These are phyloP conservation scores for Thecaphora frezii DNA, from an alignment of 1,284 basidiomycete species.

Conservation along the genomic window DNA sequence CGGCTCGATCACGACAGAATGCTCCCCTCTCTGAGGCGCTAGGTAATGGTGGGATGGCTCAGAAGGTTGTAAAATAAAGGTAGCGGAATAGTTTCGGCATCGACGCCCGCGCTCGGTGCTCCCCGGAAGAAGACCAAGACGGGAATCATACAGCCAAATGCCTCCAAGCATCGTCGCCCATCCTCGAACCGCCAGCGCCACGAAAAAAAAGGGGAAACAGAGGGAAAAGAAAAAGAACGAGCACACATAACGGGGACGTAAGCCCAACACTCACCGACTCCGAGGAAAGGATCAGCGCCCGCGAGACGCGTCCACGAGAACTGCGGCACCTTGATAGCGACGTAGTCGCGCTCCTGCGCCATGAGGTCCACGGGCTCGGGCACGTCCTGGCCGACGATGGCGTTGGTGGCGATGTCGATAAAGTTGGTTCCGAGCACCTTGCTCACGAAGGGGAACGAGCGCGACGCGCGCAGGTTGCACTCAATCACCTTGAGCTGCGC, in stretches of 20 bases:
- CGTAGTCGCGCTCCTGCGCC: constrained; percentile 86
- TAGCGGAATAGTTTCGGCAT: constrained; percentile 17
- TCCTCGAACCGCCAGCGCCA: neutral
- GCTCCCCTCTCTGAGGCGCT: too few relatives aligned
- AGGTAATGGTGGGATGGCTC: neutral
- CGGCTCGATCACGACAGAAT: too few relatives aligned
- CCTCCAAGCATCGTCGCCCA: constrained; percentile 15
- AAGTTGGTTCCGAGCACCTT: constrained; percentile 97
- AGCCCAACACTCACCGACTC: constrained; percentile 72
- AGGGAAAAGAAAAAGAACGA: too few relatives aligned
- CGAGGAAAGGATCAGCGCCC: constrained; percentile 94
- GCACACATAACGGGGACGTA: too few relatives aligned
- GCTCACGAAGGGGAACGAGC: constrained; percentile 98
- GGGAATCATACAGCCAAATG: constrained; percentile 13
- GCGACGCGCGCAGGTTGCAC: constrained; percentile 94
- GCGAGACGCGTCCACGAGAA: constrained; percentile 95
- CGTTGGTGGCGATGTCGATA: constrained; percentile 88
- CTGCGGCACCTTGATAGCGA: constrained; percentile 95
- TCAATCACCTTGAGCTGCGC: constrained; percentile 93
- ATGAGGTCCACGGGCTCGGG: constrained; percentile 93
- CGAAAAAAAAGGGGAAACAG: neutral
- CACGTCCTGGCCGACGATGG: constrained; percentile 85
- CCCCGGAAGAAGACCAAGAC: too few relatives aligned
- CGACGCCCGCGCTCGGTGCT: neutral
- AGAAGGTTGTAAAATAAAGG: constrained; percentile 11